Base-by-base conservation (phyloP, 1,284 basidiomycete genomes). In the Exobasidium rhododendri region DNA sequence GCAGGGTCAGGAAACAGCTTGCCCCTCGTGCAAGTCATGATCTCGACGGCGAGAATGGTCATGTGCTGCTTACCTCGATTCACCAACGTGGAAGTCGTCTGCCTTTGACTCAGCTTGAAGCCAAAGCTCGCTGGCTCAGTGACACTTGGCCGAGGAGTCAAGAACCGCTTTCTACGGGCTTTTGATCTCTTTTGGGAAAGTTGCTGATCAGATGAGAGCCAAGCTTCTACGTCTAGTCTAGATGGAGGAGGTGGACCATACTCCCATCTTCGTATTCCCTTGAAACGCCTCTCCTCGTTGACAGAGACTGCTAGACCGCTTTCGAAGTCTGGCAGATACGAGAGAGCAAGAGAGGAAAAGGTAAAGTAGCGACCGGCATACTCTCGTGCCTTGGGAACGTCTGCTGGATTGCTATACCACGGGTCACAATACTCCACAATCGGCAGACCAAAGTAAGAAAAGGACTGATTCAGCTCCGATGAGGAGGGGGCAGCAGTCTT, bases 341-440 rank as follows among this genome's bases (percentile, higher is more conserved):
- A 62, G 7, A 79, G 57, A 0, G 74, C 68, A 32, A 79, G 77
- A 1, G 81, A 81, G 47, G 87, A 87, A 20, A 94, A 82, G 47
- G 84, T 83, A 78, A 89, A 94, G 28, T 86, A 79, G 0, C 91
- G 81, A 0, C 92, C 93, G 13, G 87, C 92, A 74, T 90, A 94
- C 78, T 92, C 89, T 70, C 87, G 84, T 0, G 88, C 82, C 45
- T 85, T 83, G 0, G 91, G 89, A 0, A 88, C 85, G 75, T 97
- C 94, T 1, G 73, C 73, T 10, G 84, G 83, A 58, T 87, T 85
- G 2, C 90, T 90, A 77, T 92, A 97, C 78, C 85, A 89, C 0
- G 94, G 90, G 22, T 85, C 83, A 22, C 83, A 85, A 78, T 96
- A 94, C 24, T 90, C 79, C 66, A 87, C 87, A 35, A 80, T 81